These are phyloP conservation scores for Urostyla sp. DNA, from an alignment of 73 alveolate genomes.

Conservation along the genomic window DNA sequence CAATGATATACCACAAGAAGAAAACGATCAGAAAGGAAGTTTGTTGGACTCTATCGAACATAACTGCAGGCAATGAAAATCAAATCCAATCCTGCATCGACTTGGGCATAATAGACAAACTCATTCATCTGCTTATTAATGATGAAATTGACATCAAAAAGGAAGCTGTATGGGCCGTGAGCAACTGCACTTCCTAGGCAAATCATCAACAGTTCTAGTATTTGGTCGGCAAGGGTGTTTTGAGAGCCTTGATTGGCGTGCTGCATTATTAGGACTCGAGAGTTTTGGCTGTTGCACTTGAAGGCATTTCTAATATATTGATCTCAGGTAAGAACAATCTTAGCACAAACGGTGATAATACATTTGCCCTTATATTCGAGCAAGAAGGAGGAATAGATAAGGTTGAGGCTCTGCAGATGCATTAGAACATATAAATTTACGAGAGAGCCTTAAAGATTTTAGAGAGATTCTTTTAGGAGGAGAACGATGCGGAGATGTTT, in stretches of 20 bases:
- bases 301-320: conserved; percentile 84
- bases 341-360: conserved; percentile 64
- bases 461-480: conserved; percentile 86
- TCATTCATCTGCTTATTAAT: conserved; percentile 64
- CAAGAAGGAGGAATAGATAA: conserved; percentile 81
- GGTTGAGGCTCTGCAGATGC: conserved; percentile 89
- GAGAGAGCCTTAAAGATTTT: conserved; percentile 83
- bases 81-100: conserved; percentile 82
- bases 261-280: conserved; percentile 75
- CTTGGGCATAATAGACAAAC: conserved; percentile 69
- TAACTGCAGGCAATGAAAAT: conserved; percentile 93
- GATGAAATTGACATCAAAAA: conserved; percentile 85
- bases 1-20: conserved; percentile 78
- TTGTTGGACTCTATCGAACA: conserved; percentile 93
- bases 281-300: conserved; percentile 88
- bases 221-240: conserved; percentile 80
- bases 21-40: conserved; percentile 92
- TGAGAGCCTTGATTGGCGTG: conserved; percentile 72
- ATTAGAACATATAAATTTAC: conserved; percentile 87
- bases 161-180: conserved; percentile 95
- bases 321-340: conserved; percentile 71
- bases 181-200: conserved; percentile 92
- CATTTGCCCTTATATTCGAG: conserved; percentile 74
- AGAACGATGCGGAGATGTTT: conserved; percentile 57
- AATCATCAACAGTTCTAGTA: conserved; percentile 68